phyloP scores from a whole-genome alignment of 1,284 basidiomycete genomes.

The Malassezia globosa region DNA sequence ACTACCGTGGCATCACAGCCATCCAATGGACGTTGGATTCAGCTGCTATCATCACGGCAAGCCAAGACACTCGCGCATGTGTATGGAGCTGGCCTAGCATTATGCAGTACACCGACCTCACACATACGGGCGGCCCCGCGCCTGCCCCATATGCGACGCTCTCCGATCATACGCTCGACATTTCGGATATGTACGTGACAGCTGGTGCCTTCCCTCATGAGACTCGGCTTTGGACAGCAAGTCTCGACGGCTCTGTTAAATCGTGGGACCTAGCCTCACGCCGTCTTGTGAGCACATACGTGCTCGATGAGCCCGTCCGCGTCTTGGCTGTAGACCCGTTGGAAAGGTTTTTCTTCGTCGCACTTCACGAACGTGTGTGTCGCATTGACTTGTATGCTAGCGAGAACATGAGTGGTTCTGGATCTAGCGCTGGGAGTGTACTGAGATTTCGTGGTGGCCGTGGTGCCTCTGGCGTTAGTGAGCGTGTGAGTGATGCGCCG shows the following conservation, averaged over 20 bases:
- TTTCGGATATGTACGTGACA: constrained; percentile 70
- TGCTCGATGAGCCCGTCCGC: constrained; percentile 61
- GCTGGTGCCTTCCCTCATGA: constrained; percentile 62
- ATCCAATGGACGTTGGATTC: constrained; percentile 73
- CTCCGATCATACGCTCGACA: constrained; percentile 78
- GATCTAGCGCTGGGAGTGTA: background rate
- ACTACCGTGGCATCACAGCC: constrained; percentile 76
- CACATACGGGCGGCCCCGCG: constrained; percentile 28
- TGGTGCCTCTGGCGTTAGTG: background rate
- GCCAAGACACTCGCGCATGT: constrained; percentile 74
- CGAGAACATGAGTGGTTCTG: no score
- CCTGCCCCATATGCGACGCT: constrained; percentile 68
- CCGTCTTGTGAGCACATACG: constrained; percentile 70
- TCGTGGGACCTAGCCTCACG: constrained; percentile 70
- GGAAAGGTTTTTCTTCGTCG: constrained; percentile 78
- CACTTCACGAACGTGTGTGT: constrained; percentile 50
- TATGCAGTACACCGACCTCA: constrained; percentile 47
- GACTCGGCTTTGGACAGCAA: constrained; percentile 66
- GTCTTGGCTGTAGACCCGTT: constrained; percentile 65
- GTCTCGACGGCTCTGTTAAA: constrained; percentile 86
- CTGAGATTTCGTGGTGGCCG: constrained; percentile 10
- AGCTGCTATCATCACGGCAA: constrained; percentile 67
- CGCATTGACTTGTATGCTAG: constrained; percentile 66
- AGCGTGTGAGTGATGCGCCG: background rate
- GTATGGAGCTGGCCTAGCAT: constrained; percentile 80